Base-by-base conservation (phyloP, 2,329 filamentous ascomycete genomes). In the Exophiala spinifera region DNA sequence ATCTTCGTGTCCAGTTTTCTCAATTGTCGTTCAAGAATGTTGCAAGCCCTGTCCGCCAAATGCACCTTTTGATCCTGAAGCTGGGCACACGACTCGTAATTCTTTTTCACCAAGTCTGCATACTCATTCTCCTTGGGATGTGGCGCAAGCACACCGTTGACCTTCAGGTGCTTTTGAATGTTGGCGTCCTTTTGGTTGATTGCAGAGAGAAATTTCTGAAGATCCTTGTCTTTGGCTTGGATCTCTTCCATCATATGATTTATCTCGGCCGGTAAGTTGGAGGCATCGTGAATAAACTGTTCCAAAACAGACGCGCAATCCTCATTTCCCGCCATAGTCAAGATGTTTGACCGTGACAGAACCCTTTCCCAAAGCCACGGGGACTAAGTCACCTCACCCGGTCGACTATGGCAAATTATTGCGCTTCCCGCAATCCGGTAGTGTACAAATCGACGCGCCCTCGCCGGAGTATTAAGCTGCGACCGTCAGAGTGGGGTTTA, bases 211-310 rank as follows among this genome's bases (percentile, higher is more conserved):
- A 77, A 79, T 53, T 84, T 80, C 59, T 80, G 76, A 50, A 86
- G 81, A 46, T 78, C 74, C 53, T 78, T 76, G 61, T 86, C 83
- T 64, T 86, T 86, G 56, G 82, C 83, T 62, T 83, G 78, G 40
- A 86, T 83, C 63, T 86, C 83, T 63, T 86, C 83, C 67, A 85
- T 81, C 52, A 86, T 71, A 71, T 86, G 83, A 8, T 77, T 80
- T 45, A 86, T 81, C 64, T 86, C 83, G 1, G 81, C 81, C 0
- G 83, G 83, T 14, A 85, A 70, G 59, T 86, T 86, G 17, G 75
- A 74, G 42, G 79, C 81, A 76, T 86, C 83, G 64, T 86, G 82
- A 20, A 84, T 78, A 63, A 85, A 86, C 64, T 84, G 80, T 65
- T 86, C 83, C 43, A 86, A 69, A 14, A 86, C 81, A 6, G 81